Conservation (phyloP, 2,329 filamentous ascomycete species). For the Eurotiales sp. region DNA sequence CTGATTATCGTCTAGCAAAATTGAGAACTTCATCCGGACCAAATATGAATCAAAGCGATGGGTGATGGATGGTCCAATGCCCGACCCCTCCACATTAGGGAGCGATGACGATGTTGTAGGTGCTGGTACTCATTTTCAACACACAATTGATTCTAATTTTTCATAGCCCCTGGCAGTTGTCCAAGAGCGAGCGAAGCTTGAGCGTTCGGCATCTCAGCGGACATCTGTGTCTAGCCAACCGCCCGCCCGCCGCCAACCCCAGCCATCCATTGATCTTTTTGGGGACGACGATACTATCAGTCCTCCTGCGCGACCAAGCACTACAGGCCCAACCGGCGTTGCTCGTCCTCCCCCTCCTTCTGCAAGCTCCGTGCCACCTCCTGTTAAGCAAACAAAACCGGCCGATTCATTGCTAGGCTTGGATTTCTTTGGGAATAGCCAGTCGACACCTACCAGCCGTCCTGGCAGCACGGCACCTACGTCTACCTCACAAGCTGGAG, state of each 20-base stretch:
- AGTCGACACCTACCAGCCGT: slow-evolving; percentile 65
- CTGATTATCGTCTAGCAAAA: slow-evolving; percentile 58
- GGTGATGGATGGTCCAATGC: slow-evolving; percentile 97
- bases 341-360: slow-evolving; percentile 58
- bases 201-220: slow-evolving; percentile 55
- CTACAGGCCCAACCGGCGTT: slow-evolving; percentile 59
- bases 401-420: slow-evolving; percentile 84
- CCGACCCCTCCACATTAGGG: slow-evolving; percentile 85
- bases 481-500: slow-evolving; percentile 52
- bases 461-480: slow-evolving; percentile 77
- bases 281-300: slow-evolving; percentile 62
- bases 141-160: background rate
- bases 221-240: slow-evolving; percentile 37
- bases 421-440: slow-evolving; percentile 78
- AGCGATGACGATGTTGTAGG: slow-evolving; percentile 77
- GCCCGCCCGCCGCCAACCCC: slow-evolving; percentile 41
- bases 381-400: slow-evolving; percentile 62
- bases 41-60: slow-evolving; percentile 99
- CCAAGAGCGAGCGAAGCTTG: slow-evolving; percentile 66
- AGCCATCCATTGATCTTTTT: slow-evolving; percentile 71
- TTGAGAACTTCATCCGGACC: slow-evolving; percentile 98
- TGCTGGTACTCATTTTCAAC: background rate
- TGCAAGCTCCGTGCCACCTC: slow-evolving; percentile 48
- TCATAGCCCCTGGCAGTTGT: slow-evolving; percentile 61
- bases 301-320: slow-evolving; percentile 66